These are phyloP conservation scores for Cutaneotrichosporon spelunceum DNA, from an alignment of 1,284 basidiomycete species.

Conservation along the genomic window DNA sequence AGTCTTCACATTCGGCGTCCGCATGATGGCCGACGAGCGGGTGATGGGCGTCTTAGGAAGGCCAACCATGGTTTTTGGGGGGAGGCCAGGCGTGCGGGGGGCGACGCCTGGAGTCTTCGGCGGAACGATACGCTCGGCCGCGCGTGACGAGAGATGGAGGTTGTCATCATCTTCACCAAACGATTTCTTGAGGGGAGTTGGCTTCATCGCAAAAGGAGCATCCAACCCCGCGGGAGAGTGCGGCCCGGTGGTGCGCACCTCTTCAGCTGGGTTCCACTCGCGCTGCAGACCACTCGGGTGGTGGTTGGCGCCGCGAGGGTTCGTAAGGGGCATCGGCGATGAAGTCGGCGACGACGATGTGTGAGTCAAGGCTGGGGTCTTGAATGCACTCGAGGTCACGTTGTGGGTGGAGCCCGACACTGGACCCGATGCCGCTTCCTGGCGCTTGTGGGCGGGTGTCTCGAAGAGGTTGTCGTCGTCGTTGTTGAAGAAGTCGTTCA, in stretches of 20 bases:
- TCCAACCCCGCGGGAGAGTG: constrained; percentile 36
- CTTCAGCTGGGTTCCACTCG: constrained; percentile 47
- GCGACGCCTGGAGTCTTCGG: constrained; percentile 28
- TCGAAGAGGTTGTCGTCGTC: constrained; percentile 41
- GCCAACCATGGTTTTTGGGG: background rate
- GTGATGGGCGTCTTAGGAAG: constrained; percentile 36
- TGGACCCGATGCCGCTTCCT: constrained; percentile 10
- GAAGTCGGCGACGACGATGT: constrained; percentile 49
- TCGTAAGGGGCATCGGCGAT: constrained; percentile 49
- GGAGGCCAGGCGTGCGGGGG: background rate
- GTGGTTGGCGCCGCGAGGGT: constrained; percentile 37
- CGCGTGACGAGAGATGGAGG: constrained; percentile 6
- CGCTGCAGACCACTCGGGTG: constrained; percentile 43
- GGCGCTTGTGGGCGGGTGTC: constrained; percentile 41
- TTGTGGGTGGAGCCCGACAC: constrained; percentile 5
- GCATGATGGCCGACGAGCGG: constrained; percentile 41
- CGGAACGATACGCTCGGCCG: constrained; percentile 20
- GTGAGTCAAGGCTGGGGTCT: constrained; percentile 46
- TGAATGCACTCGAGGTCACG: constrained; percentile 38
- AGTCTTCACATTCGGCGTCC: constrained; percentile 36
- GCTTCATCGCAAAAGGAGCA: constrained; percentile 46
- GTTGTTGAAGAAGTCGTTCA: constrained; percentile 17
- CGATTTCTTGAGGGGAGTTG: constrained; percentile 21
- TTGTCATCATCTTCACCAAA: constrained; percentile 18
- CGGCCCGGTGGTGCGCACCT: constrained; percentile 23